phyloP scores from a whole-genome alignment of 2,329 filamentous ascomycete species.

The Fusarium sp. region DNA sequence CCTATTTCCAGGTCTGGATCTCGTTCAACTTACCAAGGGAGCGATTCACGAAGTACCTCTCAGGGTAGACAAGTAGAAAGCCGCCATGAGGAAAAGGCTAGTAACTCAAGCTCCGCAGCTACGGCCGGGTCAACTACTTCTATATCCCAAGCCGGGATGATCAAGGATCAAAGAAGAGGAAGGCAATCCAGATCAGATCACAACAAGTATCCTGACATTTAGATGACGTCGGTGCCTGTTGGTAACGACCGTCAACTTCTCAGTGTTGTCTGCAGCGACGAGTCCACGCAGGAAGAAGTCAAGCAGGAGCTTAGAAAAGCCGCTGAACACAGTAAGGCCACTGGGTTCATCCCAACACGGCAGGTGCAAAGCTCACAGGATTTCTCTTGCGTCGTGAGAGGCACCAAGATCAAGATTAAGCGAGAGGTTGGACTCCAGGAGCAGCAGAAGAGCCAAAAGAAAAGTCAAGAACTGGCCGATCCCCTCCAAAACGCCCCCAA shows the following conservation, averaged over 20 bases:
- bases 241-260: conserved; percentile 27
- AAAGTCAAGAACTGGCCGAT: background rate
- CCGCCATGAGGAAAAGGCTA: background rate
- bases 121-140: background rate
- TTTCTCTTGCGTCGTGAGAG: background rate
- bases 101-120: background rate
- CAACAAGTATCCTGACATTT: conserved; percentile 24
- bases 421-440: background rate
- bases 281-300: conserved; percentile 4
- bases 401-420: conserved; percentile 4
- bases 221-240: conserved; percentile 33
- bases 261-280: conserved; percentile 3
- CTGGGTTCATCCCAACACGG: conserved; percentile 37
- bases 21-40: conserved; percentile 1
- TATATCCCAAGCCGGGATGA: conserved; percentile 15
- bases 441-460: conserved; percentile 1
- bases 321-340: conserved; percentile 18
- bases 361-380: conserved; percentile 25
- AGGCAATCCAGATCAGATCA: background rate
- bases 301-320: conserved; percentile 27
- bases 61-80: background rate
- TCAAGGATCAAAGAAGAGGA: conserved; percentile 14
- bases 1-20: background rate
- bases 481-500: conserved; percentile 25
- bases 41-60: conserved; percentile 2